Evolutionary conservation across 768 basidiomycete species (phyloP).

Genomic region (Mrakia frigida): DNA sequence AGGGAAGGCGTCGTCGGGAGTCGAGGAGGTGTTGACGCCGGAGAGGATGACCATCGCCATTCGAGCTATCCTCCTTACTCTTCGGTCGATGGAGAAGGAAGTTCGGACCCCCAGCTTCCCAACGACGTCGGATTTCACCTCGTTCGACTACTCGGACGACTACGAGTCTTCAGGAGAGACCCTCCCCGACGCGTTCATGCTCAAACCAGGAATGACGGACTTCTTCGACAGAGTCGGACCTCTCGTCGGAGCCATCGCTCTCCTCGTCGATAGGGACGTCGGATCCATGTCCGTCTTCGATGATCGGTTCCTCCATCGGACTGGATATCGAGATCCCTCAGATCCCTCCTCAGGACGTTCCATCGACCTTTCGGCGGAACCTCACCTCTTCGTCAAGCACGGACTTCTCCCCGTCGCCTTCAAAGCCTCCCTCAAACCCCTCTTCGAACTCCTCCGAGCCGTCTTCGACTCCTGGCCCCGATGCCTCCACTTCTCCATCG

Average conservation of each 20-base stretch:
- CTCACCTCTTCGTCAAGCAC: conserved; percentile 14
- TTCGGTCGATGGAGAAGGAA: conserved; percentile 69
- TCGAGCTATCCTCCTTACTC: conserved; percentile 68
- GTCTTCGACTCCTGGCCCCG: conserved; percentile 83
- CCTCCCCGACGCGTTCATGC: conserved; percentile 54
- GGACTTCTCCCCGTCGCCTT: conserved; percentile 61
- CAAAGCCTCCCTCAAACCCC: conserved; percentile 55
- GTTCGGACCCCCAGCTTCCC: conserved; percentile 71
- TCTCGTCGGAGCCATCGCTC: conserved; percentile 56
- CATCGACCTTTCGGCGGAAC: conserved; percentile 40
- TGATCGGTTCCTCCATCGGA: conserved; percentile 53
- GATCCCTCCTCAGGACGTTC: background rate
- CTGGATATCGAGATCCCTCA: background rate
- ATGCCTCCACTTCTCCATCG: conserved; percentile 51
- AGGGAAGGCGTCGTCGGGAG: background rate
- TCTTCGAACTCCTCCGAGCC: conserved; percentile 66
- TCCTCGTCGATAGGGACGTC: conserved; percentile 58
- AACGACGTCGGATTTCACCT: conserved; percentile 61
- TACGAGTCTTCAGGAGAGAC: conserved; percentile 42
- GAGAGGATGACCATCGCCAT: conserved; percentile 71
- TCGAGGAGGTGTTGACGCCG: conserved; percentile 41
- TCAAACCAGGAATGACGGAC: conserved; percentile 64
- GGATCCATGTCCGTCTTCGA: conserved; percentile 78
- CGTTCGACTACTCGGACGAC: conserved; percentile 59
- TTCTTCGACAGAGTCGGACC: conserved; percentile 64